Evolutionary conservation across 106 monocot genomes (phyloP), one percentile per base, ranked within the genome.

Genomic region (Dioscorea dumetorum): DNA sequence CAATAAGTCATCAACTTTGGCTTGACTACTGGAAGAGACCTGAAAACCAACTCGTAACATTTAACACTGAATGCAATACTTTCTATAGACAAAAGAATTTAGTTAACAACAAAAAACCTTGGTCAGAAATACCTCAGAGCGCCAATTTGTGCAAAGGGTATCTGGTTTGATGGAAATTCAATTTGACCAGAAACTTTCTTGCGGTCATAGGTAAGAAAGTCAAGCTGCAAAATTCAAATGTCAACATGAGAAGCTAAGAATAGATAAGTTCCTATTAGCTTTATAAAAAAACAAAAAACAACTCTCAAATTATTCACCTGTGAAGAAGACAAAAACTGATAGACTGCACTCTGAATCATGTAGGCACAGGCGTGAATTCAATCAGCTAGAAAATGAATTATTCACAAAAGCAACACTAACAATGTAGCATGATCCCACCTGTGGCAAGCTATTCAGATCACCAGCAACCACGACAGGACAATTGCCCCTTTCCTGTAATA

Each of bases 371-470:
- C 7, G 57, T 31, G 10, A 41, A 58, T 33, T n/a, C 34, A 2
- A 56, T 78, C 64, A 75, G 74, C 51, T 64, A 65, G 41, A 41
- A 41, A 41, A 41, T 8, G 41, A 31, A 58, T 52, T 8, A 34
- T 61, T 0, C 24, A 28, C 17, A 41, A 28, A 63, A 16, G 33
- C 17, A 15, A 6, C 3, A 33, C 21, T 32, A 57, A 28, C 34
- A n/a, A 32, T 32, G 53, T 10, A 7, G 33, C 12, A 34, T 50
- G 13, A 61, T 33, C 69, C 22, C 32, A 87, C 87, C 83, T 87
- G 80, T 56, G 88, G 88, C 33, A 73, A 66, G 57, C 84, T 88
- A 71, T 88, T 88, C 2, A 83, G 74, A 67, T 88, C 88, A 70
- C 88, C 88, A 73, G 69, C 78, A 78, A 88, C 70, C 20, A 84